Percentiles rank a stretch among this genome's conserved stretches.
Conservation (phyloP, 73 alveolate species). For the Symbiodinium pilosum region DNA sequence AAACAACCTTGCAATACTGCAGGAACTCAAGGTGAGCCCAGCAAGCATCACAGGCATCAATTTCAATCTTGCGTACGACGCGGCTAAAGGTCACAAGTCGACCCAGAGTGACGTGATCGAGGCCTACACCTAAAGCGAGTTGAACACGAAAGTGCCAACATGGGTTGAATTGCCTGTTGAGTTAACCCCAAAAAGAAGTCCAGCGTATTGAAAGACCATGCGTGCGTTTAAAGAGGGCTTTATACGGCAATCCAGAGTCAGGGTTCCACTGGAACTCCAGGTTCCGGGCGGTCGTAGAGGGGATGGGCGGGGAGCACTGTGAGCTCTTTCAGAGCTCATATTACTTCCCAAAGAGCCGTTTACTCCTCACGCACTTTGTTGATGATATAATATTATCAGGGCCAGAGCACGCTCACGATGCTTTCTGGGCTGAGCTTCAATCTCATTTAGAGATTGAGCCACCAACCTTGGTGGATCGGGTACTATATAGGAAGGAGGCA, state of each 20-base stretch:
- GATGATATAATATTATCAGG: neutral
- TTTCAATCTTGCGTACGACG: neutral
- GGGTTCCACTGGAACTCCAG: neutral
- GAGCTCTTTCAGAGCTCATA: neutral
- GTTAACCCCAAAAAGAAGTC: neutral
- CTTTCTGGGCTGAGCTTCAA: neutral
- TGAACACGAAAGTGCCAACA: neutral
- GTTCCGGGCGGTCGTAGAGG: neutral
- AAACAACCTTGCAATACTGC: neutral
- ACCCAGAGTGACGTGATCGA: neutral
- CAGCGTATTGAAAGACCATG: too few relatives aligned
- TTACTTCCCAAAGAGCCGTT: neutral
- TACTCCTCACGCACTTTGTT: neutral
- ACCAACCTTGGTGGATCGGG: neutral
- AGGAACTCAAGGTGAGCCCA: constrained; percentile 31
- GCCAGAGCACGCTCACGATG: neutral
- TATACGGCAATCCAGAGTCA: neutral
- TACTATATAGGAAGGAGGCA: neutral
- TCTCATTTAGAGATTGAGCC: neutral
- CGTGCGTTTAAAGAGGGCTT: neutral
- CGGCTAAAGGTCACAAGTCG: neutral
- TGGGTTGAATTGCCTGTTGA: neutral
- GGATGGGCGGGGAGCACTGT: neutral
- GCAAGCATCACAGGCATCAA: neutral
- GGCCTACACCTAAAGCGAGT: neutral